A percentile compares a stretch with the other conserved stretches of the same genome.
These are phyloP conservation scores for Globisporangium viniferum DNA, from an alignment of 352 stramenopile species.

Conservation along the genomic window DNA sequence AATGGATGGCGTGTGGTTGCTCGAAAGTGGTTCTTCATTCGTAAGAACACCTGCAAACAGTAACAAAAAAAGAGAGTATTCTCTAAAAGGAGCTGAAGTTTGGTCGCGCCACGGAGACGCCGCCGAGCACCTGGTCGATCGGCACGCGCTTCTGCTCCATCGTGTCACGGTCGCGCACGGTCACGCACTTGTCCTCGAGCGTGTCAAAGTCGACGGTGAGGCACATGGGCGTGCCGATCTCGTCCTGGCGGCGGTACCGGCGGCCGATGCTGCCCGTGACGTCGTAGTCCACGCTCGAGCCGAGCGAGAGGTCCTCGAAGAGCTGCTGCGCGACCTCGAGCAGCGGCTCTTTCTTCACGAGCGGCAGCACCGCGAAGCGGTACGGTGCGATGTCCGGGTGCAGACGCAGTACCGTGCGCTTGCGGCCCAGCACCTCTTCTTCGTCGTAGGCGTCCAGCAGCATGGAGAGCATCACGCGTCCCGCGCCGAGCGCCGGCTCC, in stretches of 20 bases:
- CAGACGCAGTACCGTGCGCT: slow-evolving; percentile 89
- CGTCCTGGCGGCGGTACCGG: slow-evolving; percentile 95
- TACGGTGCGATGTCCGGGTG: slow-evolving; percentile 94
- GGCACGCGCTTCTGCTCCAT: slow-evolving; percentile 95
- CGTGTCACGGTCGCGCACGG: slow-evolving; percentile 93
- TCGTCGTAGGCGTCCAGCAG: slow-evolving; percentile 95
- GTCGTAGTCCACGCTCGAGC: slow-evolving; percentile 92
- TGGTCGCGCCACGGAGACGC: slow-evolving; percentile 2
- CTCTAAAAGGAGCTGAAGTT: slow-evolving; percentile 20
- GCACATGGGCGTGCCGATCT: slow-evolving; percentile 97
- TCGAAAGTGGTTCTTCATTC: neutral
- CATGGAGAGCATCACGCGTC: slow-evolving; percentile 92
- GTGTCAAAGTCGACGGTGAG: slow-evolving; percentile 98
- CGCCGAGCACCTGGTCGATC: slow-evolving; percentile 83
- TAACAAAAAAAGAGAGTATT: neutral
- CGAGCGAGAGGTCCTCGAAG: slow-evolving; percentile 86
- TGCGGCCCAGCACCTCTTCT: slow-evolving; percentile 87
- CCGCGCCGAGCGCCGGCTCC: slow-evolving; percentile 88
- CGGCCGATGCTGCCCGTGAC: slow-evolving; percentile 84
- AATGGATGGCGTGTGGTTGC: neutral
- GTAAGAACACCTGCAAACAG: neutral
- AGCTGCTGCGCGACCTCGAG: slow-evolving; percentile 86
- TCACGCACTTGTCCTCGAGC: slow-evolving; percentile 94
- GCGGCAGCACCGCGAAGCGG: slow-evolving; percentile 89
- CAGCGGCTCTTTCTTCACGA: slow-evolving; percentile 95